Evolutionary conservation across 768 basidiomycete genomes (phyloP).

Genomic region (Obba rivulosa): DNA sequence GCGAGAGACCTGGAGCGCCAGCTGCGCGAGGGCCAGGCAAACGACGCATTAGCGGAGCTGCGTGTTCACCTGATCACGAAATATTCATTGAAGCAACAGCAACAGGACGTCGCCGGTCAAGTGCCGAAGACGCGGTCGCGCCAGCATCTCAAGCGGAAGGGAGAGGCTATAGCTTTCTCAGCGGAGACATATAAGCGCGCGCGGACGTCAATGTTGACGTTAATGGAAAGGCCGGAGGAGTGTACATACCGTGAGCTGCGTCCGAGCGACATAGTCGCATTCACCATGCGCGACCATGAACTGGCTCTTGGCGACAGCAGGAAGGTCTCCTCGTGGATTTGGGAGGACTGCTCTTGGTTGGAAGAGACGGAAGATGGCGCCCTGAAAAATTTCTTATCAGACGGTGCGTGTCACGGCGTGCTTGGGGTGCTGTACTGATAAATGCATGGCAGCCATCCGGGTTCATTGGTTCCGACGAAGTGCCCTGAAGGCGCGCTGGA

Average conservation of each 20-base stretch:
- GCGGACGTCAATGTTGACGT: neutral
- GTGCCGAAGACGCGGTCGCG: neutral
- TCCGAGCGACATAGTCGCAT: neutral
- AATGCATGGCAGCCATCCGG: neutral
- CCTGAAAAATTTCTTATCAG: neutral
- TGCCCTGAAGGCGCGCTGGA: neutral
- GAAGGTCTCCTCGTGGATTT: conserved; percentile 1
- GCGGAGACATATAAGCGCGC: neutral
- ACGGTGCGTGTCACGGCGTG: neutral
- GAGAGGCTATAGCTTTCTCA: neutral
- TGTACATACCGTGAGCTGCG: neutral
- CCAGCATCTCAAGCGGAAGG: neutral
- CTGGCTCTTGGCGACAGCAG: neutral
- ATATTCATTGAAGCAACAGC: neutral
- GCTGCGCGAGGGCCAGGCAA: conserved; percentile 1
- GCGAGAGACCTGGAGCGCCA: neutral
- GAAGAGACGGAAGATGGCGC: neutral
- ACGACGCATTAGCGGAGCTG: conserved; percentile 2
- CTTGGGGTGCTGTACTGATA: neutral
- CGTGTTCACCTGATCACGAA: conserved; percentile 4
- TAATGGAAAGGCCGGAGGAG: neutral
- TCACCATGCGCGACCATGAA: neutral
- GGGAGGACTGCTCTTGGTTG: conserved; percentile 2
- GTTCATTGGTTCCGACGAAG: conserved; percentile 5
- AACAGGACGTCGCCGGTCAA: neutral